Conservation (phyloP, 2,329 filamentous ascomycete genomes). For the Trematosphaeria pertusa region DNA sequence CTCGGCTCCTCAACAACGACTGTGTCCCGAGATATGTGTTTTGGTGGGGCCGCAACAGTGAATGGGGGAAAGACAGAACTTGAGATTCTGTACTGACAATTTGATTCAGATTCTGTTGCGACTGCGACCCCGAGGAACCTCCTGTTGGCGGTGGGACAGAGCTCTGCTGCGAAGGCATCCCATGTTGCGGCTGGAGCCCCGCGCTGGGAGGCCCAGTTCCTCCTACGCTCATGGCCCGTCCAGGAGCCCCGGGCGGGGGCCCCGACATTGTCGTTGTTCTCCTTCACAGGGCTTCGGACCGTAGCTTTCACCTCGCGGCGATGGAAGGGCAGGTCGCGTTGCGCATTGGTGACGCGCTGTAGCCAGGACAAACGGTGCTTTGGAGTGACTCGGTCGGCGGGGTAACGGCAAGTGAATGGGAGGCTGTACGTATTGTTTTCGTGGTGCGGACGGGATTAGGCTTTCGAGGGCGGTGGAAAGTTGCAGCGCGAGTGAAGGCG, state of each 20-base stretch:
- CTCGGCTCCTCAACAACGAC: too few relatives aligned
- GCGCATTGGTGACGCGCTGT: too few relatives aligned
- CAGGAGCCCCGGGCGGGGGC: conserved; percentile 44
- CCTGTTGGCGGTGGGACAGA: conserved; percentile 56
- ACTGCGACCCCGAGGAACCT: conserved; percentile 62
- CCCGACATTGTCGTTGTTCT: conserved; percentile 39
- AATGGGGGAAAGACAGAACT: background rate
- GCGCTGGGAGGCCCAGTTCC: conserved; percentile 52
- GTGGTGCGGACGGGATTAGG: too few relatives aligned
- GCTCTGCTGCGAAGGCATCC: conserved; percentile 57
- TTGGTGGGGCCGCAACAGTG: background rate
- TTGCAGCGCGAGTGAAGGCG: too few relatives aligned
- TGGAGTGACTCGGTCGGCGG: too few relatives aligned
- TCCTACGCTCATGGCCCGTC: conserved; percentile 50
- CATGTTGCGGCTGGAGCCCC: conserved; percentile 47
- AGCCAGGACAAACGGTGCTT: too few relatives aligned
- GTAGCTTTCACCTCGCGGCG: conserved; percentile 25
- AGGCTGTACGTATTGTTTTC: too few relatives aligned
- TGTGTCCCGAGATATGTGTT: background rate
- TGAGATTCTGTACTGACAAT: conserved; percentile 93
- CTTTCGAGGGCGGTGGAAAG: too few relatives aligned
- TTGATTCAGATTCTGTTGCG: conserved; percentile 90
- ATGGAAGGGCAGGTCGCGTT: conserved; percentile 24
- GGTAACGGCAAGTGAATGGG: too few relatives aligned
- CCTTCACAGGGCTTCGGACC: conserved; percentile 2